Percentiles rank a stretch among this genome's conserved stretches.
Conservation (phyloP, 1,284 basidiomycete genomes). For the Earliella scabrosa region DNA sequence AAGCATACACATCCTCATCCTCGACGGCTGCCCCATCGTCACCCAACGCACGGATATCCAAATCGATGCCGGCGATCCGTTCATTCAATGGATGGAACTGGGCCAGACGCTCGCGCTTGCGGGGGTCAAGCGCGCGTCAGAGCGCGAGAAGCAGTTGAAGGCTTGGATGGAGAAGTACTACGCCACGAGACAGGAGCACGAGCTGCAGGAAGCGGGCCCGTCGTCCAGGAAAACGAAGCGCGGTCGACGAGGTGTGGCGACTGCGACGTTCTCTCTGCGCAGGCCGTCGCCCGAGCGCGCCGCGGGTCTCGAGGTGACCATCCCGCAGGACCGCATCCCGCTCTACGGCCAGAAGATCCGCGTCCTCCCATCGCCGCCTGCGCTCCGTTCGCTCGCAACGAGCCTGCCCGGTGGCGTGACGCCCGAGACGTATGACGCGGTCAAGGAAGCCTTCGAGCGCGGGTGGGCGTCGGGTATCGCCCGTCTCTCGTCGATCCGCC, state of each 20-base stretch:
- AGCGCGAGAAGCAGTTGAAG: conserved; percentile 62
- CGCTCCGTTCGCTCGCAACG: conserved; percentile 45
- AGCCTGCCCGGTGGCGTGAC: conserved; percentile 38
- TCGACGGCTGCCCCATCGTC: conserved; percentile 57
- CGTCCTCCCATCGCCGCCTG: conserved; percentile 46
- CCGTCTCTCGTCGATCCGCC: conserved; percentile 46
- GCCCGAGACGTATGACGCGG: conserved; percentile 37
- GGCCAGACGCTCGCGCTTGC: conserved; percentile 59
- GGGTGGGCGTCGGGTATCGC: conserved; percentile 65
- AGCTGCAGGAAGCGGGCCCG: neutral
- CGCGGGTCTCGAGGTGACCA: conserved; percentile 6
- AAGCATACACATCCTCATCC: conserved; percentile 51
- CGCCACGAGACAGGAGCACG: conserved; percentile 9
- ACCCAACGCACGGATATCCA: conserved; percentile 37
- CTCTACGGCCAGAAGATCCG: conserved; percentile 39
- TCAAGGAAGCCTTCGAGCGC: conserved; percentile 54
- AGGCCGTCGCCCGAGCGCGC: conserved; percentile 24
- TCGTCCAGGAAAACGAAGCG: conserved; percentile 32
- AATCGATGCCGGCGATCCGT: conserved; percentile 38
- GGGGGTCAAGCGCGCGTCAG: conserved; percentile 55
- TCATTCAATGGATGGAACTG: conserved; percentile 53
- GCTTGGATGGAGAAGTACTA: conserved; percentile 47
- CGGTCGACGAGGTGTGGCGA: conserved; percentile 57
- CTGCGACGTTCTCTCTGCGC: conserved; percentile 59
- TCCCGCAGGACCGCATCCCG: conserved; percentile 15